phyloP scores from a whole-genome alignment of 805 yeast species.

The Yamadazyma nakazawae region DNA sequence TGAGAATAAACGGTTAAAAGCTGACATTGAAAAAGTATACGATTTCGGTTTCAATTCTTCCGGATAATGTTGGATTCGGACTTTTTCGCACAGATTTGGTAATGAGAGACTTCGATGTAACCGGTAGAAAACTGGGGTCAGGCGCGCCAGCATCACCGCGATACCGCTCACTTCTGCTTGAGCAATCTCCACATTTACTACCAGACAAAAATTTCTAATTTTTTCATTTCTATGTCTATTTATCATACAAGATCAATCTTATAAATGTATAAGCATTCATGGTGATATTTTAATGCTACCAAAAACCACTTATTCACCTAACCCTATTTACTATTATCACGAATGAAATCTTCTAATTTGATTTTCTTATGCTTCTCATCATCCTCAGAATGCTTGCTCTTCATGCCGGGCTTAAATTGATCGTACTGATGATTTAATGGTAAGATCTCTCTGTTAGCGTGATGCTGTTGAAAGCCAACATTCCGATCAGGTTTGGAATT shows the following conservation, averaged over 20 bases:
- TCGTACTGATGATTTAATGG: conserved; percentile 7
- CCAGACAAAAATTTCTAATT: neutral
- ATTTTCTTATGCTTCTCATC: conserved; percentile 7
- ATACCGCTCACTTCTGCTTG: no score
- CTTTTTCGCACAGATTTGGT: neutral
- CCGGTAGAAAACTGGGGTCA: neutral
- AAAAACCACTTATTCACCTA: neutral
- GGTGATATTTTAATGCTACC: neutral
- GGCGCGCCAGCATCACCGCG: neutral
- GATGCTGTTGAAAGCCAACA: conserved; percentile 5
- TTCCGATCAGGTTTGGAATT: neutral
- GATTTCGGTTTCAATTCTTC: neutral
- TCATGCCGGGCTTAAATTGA: neutral
- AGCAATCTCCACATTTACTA: no score
- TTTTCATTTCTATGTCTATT: neutral
- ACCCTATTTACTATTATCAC: neutral
- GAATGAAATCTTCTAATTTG: conserved; percentile 7
- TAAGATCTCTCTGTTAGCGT: conserved; percentile 4
- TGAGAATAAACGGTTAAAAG: conserved; percentile 30
- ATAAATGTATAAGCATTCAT: neutral
- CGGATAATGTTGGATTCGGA: conserved; percentile 2
- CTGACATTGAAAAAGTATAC: conserved; percentile 22
- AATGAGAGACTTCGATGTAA: neutral
- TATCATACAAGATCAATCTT: conserved; percentile 2
- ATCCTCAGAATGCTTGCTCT: neutral